A percentile compares a stretch with the other conserved stretches of the same genome.
Evolutionary conservation across 73 alveolate genomes (phyloP).

Genomic region (Stentor coeruleus): DNA sequence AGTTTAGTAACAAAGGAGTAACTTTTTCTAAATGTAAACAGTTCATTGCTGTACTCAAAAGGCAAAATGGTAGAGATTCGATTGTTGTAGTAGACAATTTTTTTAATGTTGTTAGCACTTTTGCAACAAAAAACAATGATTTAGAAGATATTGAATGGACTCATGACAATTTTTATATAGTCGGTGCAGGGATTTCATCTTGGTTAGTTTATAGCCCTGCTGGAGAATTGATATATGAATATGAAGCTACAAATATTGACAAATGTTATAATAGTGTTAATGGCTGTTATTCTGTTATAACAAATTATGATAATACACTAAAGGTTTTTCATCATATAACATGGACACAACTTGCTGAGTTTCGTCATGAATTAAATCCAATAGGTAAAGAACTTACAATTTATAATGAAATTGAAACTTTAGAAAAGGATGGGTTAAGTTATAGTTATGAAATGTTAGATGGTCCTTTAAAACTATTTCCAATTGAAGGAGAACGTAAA

Average conservation of each 20-base stretch:
- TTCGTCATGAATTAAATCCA: background rate
- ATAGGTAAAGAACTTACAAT: conserved; percentile 26
- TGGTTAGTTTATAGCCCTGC: conserved; percentile 76
- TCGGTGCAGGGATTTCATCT: conserved; percentile 68
- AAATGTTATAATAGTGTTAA: conserved; percentile 57
- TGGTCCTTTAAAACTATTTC: conserved; percentile 49
- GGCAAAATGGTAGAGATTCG: background rate
- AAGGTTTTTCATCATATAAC: background rate
- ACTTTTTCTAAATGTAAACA: background rate
- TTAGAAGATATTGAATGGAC: conserved; percentile 75
- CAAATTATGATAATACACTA: conserved; percentile 67
- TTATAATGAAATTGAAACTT: conserved; percentile 65
- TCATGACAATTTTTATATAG: conserved; percentile 73
- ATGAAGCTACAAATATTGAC: conserved; percentile 62
- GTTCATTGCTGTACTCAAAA: background rate
- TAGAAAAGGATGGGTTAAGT: conserved; percentile 57
- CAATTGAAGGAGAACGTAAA: conserved; percentile 63
- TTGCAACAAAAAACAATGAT: conserved; percentile 82
- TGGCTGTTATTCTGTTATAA: conserved; percentile 65
- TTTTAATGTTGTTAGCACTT: conserved; percentile 47
- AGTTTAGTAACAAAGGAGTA: background rate
- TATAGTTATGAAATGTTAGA: conserved; percentile 45
- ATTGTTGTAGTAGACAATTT: background rate
- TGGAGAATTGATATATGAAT: conserved; percentile 61
- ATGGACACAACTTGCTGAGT: background rate